Evolutionary conservation across 495 filamentous ascomycete species (phyloP), one percentile per base, ranked within the genome.

Genomic region (Hypoxylon cercidicola): DNA sequence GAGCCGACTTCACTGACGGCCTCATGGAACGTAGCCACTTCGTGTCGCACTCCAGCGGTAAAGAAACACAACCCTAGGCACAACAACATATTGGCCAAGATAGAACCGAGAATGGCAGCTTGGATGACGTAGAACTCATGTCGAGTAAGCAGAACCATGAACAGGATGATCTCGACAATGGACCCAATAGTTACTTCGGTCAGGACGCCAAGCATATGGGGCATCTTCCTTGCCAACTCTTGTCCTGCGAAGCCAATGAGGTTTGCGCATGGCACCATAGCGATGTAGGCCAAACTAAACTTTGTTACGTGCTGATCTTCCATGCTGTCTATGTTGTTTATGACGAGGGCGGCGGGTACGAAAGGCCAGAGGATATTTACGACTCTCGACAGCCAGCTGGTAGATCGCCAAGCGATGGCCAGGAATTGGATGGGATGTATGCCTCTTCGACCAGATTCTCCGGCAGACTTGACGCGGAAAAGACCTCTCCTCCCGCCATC

Each of bases 191-290:
- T 89, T 0, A 87, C 93, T 72, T 96, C 92, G 9, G 90, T 63
- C 47, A 97, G 74, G 15, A 97, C 83, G 55, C 92, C 92, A 23
- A 89, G 63, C 18, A 94, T 90, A 69, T 90, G 90, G 15, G 89
- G 89, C 25, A 96, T 71, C 73, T 95, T 95, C 61, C 89, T 82
- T 1, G 90, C 88, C 60, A 96, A 75, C 72, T 96, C 90, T 66
- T 91, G 87, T 5, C 91, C 90, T 5, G 90, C 89, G 70, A 97
- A 97, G 0, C 92, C 92, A 23, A 97, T 82, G 48, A 97, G 74
- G 66, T 97, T 97, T 44, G 93, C 93, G 28, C 89, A 88, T 2
- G 93, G 93, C 4, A 97, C 84, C 89, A 98, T 97, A 53, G 82
- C 80, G 39, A 85, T 75, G 41, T 83, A 83, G 6, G 74, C 61